phyloP scores from a whole-genome alignment of 805 yeast genomes.

The Schwanniomyces sp. region DNA sequence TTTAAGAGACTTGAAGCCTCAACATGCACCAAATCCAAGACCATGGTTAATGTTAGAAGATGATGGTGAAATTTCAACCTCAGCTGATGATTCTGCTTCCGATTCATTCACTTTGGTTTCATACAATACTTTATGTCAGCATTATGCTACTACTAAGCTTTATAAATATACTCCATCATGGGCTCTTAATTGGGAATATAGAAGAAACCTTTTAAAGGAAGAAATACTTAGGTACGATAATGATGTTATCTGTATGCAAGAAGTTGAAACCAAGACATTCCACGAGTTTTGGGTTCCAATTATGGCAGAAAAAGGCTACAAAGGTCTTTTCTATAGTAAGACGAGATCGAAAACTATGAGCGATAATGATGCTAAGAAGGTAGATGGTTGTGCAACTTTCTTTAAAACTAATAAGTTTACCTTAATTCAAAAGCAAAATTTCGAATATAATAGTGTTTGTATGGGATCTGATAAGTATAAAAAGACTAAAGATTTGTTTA shows the following conservation, averaged over 20 bases:
- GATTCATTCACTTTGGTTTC: constrained; percentile 73
- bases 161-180: constrained; percentile 95
- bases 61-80: constrained; percentile 59
- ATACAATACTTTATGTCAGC: constrained; percentile 92
- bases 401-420: constrained; percentile 69
- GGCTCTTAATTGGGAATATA: constrained; percentile 94
- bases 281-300: constrained; percentile 85
- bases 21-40: constrained; percentile 68
- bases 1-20: constrained; percentile 80
- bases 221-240: constrained; percentile 66
- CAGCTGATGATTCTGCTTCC: constrained; percentile 29
- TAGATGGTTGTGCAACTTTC: constrained; percentile 98
- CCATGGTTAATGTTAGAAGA: constrained; percentile 79
- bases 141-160: constrained; percentile 88
- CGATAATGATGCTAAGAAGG: constrained; percentile 77
- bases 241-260: constrained; percentile 90
- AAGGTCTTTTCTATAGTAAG: constrained; percentile 80
- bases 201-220: constrained; percentile 71
- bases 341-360: constrained; percentile 91
- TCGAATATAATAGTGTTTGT: constrained; percentile 83
- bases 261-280: constrained; percentile 84
- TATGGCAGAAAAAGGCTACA: constrained; percentile 72
- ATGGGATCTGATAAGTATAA: constrained; percentile 83
- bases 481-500: constrained; percentile 91
- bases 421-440: constrained; percentile 64